phyloP scores from a whole-genome alignment of 495 filamentous ascomycete genomes.

The Penicillium taxi region DNA sequence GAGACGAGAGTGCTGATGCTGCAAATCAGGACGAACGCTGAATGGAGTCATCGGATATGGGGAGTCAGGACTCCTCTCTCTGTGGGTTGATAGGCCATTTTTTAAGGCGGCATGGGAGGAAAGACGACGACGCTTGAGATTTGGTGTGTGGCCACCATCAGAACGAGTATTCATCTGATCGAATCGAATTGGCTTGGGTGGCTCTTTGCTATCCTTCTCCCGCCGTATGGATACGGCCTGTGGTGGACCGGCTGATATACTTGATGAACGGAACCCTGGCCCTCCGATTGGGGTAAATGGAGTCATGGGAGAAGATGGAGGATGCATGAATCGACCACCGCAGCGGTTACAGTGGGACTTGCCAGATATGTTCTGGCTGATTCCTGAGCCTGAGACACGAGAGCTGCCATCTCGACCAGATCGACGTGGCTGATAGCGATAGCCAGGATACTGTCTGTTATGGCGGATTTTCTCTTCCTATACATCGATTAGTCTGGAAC shows the following conservation, averaged over 20 bases:
- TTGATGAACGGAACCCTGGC: slow-evolving; percentile 8
- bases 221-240: slow-evolving; percentile 11
- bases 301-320: slow-evolving; percentile 35
- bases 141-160: slow-evolving; percentile 32
- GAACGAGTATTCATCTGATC: slow-evolving; percentile 17
- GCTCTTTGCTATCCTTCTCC: slow-evolving; percentile 10
- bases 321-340: slow-evolving; percentile 41
- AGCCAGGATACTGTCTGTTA: slow-evolving; percentile 83
- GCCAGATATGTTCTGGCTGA: slow-evolving; percentile 34
- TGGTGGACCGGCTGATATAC: slow-evolving; percentile 11
- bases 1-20: slow-evolving; percentile 22
- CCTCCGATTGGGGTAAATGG: slow-evolving; percentile 24
- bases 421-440: slow-evolving; percentile 87
- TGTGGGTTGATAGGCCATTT: slow-evolving; percentile 15
- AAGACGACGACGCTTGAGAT: slow-evolving; percentile 51
- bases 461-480: slow-evolving; percentile 89
- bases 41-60: slow-evolving; percentile 28
- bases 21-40: slow-evolving; percentile 23
- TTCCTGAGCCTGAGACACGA: slow-evolving; percentile 24
- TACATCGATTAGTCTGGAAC: neutral
- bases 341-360: slow-evolving; percentile 36
- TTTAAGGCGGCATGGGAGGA: slow-evolving; percentile 21
- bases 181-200: slow-evolving; percentile 18
- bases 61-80: slow-evolving; percentile 29
- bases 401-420: slow-evolving; percentile 47